Evolutionary conservation across 768 basidiomycete genomes (phyloP).

Genomic region (Russula olivacea): DNA sequence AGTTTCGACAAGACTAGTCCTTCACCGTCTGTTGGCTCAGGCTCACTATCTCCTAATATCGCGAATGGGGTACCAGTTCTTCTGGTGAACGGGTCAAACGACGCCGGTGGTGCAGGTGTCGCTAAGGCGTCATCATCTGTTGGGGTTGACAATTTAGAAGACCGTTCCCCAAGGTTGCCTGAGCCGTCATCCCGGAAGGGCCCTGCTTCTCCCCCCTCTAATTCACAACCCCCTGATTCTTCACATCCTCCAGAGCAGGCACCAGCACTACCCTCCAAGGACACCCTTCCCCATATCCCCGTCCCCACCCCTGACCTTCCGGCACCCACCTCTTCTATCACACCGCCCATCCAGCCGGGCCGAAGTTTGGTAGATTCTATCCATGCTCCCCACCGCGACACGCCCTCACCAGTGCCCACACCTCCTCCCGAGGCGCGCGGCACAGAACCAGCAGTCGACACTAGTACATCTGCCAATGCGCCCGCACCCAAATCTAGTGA

Average conservation of each 20-base stretch:
- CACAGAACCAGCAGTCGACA: background rate
- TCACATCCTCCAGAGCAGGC: background rate
- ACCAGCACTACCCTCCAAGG: background rate
- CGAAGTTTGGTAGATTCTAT: conserved; percentile 2
- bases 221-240: background rate
- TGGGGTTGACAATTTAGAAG: background rate
- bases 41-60: conserved; percentile 6
- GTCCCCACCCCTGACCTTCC: background rate
- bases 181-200: background rate
- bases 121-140: background rate
- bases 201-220: background rate
- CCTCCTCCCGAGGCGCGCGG: background rate
- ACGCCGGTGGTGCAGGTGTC: background rate
- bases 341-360: conserved; percentile 4
- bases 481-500: conserved; percentile 41
- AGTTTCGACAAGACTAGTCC: conserved; percentile 19
- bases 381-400: background rate
- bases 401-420: background rate
- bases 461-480: conserved; percentile 52
- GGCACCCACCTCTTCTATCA: background rate
- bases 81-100: background rate
- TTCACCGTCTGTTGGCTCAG: conserved; percentile 11
- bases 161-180: background rate
- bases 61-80: background rate
- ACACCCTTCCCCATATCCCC: background rate